Evolutionary conservation across 192 early-diverging fungal species (phyloP).

Genomic region (Pilaira anomala): DNA sequence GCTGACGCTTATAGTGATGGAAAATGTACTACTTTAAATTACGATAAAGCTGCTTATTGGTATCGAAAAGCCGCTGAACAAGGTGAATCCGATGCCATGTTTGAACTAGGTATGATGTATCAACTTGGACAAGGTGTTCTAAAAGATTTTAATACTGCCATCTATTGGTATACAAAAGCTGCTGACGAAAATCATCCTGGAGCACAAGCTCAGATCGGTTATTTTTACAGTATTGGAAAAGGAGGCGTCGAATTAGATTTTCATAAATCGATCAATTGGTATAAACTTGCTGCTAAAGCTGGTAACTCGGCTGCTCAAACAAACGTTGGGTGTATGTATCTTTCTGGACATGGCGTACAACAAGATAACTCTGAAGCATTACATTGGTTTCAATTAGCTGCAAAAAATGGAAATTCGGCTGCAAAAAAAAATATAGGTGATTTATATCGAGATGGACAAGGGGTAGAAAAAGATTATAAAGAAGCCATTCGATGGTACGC

Average conservation of each 20-base stretch:
- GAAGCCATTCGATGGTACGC: constrained; percentile 78
- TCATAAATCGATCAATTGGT: neutral
- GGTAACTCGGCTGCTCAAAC: constrained; percentile 27
- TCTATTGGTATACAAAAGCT: constrained; percentile 37
- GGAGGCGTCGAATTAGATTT: neutral
- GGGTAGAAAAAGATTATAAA: constrained; percentile 53
- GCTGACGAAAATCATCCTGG: constrained; percentile 2
- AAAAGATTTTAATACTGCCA: constrained; percentile 16
- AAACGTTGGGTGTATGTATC: constrained; percentile 33
- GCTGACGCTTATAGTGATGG: constrained; percentile 30
- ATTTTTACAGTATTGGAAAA: neutral
- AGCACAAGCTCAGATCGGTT: neutral
- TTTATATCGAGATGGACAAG: constrained; percentile 91
- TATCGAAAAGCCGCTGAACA: constrained; percentile 34
- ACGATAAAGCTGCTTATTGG: constrained; percentile 32
- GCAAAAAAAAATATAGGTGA: constrained; percentile 78
- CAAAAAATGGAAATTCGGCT: constrained; percentile 61
- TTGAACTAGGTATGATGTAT: constrained; percentile 29
- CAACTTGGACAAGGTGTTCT: constrained; percentile 24
- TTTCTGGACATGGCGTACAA: constrained; percentile 41
- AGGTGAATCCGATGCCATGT: constrained; percentile 22
- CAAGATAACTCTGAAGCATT: constrained; percentile 64
- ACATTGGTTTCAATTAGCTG: constrained; percentile 59
- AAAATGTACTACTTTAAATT: constrained; percentile 19
- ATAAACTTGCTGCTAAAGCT: constrained; percentile 6